Evolutionary conservation across 345 rosid species (phyloP).

Genomic region (Bruguiera gymnorhiza): DNA sequence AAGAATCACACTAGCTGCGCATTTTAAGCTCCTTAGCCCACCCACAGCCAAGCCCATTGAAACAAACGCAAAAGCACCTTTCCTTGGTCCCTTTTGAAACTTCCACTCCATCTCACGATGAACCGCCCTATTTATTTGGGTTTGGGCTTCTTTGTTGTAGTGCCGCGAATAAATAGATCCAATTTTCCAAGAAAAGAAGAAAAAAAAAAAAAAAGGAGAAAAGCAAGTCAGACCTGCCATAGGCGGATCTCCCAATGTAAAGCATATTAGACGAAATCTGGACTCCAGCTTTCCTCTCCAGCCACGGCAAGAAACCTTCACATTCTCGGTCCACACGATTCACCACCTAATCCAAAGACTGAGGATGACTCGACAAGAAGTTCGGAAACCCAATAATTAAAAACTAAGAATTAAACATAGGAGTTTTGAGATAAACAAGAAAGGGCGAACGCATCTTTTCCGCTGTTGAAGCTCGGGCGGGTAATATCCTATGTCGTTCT

Average conservation of each 20-base stretch:
- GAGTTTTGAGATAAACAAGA: no score
- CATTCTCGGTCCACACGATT: slow-evolving; percentile 37
- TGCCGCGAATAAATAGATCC: neutral
- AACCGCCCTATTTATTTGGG: no score
- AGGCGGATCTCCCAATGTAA: slow-evolving; percentile 62
- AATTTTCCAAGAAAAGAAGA: neutral
- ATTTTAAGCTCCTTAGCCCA: no score
- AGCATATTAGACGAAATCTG: slow-evolving; percentile 46
- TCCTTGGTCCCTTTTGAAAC: no score
- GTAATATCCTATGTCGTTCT: no score
- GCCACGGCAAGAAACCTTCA: slow-evolving; percentile 73
- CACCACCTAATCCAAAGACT: slow-evolving; percentile 21
- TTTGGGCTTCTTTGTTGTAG: no score
- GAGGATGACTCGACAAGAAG: neutral
- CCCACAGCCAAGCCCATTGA: no score
- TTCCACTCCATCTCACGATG: no score
- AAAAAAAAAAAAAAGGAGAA: neutral
- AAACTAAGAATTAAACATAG: neutral
- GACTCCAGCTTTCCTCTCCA: slow-evolving; percentile 60
- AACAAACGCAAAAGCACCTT: no score
- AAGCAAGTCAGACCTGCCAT: slow-evolving; percentile 47
- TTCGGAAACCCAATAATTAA: neutral
- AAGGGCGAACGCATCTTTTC: no score
- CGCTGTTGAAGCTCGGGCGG: no score
- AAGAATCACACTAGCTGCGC: no score